Evolutionary conservation across 2,329 filamentous ascomycete genomes (phyloP), one percentile per base, ranked within the genome.

Genomic region (Exophiala spinifera): DNA sequence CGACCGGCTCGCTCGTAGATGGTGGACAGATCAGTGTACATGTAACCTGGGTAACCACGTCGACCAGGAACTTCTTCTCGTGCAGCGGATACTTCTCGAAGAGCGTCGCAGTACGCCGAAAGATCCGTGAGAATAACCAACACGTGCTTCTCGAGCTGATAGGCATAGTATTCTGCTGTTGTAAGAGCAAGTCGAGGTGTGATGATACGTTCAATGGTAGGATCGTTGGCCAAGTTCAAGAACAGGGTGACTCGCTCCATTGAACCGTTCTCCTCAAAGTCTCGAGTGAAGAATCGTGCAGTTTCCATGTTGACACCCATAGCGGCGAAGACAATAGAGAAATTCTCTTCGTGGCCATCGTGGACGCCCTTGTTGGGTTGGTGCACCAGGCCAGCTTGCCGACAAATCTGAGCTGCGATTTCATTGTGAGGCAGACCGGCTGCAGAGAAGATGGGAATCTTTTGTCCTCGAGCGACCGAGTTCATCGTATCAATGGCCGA

Each of bases 251-350:
- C 87, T 76, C 94, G 89, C 79, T 96, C 94, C 86, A 99, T 85
- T 76, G 89, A 95, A 65, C 95, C 95, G 75, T 99, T 99, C 82
- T 99, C 91, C 75, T 99, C 94, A 69, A 99, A 99, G 69, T 99
- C 94, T 63, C 90, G 84, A 34, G 92, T 97, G 80, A 99, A 99
- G 84, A 99, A 99, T 66, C 94, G 88, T 67, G 88, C 89, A 28
- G 94, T 99, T 73, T 99, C 94, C 86, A 99, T 85, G 79, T 99
- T 99, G 66, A 99, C 94, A 91, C 94, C 94, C 94, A 99, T 99
- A 69, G 94, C 94, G 70, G 90, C 95, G 71, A 99, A 99, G 54
- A 99, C 94, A 68, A 99, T 99, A 57, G 91, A 96, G 82, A 99
- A 99, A 80, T 99, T 99, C 70, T 99, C 94, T 69, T 96, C 91